A percentile compares a stretch with the other conserved stretches of the same genome.
These are phyloP conservation scores for Penicillium sp. DNA, from an alignment of 2,329 filamentous ascomycete species.

Conservation along the genomic window DNA sequence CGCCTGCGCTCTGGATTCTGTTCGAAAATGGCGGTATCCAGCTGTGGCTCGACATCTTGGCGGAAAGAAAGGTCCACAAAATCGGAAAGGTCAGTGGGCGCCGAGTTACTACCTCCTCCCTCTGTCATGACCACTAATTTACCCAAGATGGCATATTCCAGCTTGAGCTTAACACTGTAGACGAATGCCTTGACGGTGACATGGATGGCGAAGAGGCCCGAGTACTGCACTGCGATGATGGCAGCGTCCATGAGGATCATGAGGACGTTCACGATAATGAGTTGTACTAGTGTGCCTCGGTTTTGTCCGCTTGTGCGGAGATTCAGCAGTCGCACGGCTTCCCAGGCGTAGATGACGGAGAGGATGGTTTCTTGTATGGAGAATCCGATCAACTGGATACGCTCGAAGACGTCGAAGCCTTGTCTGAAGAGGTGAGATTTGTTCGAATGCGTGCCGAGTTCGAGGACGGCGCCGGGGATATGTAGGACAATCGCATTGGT, in stretches of 20 bases:
- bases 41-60: constrained; percentile 1
- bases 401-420: constrained; percentile 48
- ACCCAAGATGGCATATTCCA: constrained; percentile 47
- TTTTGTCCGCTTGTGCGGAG: constrained; percentile 40
- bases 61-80: constrained; percentile 25
- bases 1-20: constrained; percentile 7
- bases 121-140: constrained; percentile 34
- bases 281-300: constrained; percentile 43
- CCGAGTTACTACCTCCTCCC: constrained; percentile 14
- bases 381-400: constrained; percentile 54
- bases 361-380: constrained; percentile 54
- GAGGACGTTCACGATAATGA: constrained; percentile 46
- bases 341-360: constrained; percentile 51
- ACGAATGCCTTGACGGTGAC: constrained; percentile 44
- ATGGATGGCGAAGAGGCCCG: constrained; percentile 43
- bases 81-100: constrained; percentile 23
- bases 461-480: constrained; percentile 41
- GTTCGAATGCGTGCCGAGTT: constrained; percentile 37
- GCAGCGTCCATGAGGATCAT: constrained; percentile 47
- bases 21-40: constrained; percentile 14
- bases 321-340: constrained; percentile 50
- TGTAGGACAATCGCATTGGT: constrained; percentile 43
- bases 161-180: constrained; percentile 48
- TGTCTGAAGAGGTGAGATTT: constrained; percentile 23
- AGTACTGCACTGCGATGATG: constrained; percentile 42